phyloP scores from a whole-genome alignment of 352 stramenopile genomes.

The Thraustotheca clavata region DNA sequence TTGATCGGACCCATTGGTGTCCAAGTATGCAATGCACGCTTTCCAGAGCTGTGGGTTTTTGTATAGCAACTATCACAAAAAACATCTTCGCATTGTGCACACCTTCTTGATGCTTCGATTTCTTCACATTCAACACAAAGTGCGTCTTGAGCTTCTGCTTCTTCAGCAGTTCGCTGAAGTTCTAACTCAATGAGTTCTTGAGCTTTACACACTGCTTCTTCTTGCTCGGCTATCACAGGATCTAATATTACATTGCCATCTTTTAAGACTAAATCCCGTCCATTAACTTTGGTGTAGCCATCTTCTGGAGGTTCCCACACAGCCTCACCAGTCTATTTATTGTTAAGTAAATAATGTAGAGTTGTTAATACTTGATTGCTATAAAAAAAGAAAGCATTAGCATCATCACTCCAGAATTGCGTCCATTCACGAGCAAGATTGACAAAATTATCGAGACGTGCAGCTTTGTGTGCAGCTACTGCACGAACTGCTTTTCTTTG shows the following conservation, averaged over 20 bases:
- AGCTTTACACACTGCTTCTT: not conserved
- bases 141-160: constrained; percentile 47
- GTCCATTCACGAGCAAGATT: constrained; percentile 41
- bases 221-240: constrained; percentile 27
- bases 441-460: constrained; percentile 35
- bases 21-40: constrained; percentile 71
- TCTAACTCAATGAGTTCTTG: not conserved
- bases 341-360: constrained; percentile 10
- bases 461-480: constrained; percentile 25
- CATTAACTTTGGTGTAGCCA: constrained; percentile 63
- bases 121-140: constrained; percentile 75
- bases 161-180: constrained; percentile 17
- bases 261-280: constrained; percentile 47
- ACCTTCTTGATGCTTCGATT: constrained; percentile 52
- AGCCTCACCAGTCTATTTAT: constrained; percentile 45
- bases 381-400: constrained; percentile 70
- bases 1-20: constrained; percentile 57
- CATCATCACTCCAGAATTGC: constrained; percentile 74
- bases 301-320: constrained; percentile 56
- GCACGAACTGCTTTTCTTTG: constrained; percentile 34
- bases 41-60: constrained; percentile 56
- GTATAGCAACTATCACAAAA: constrained; percentile 74
- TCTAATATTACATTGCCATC: constrained; percentile 58
- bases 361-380: constrained; percentile 34
- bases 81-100: constrained; percentile 64